phyloP scores from a whole-genome alignment of 805 yeast species.

The Metschnikowia lachancei region DNA sequence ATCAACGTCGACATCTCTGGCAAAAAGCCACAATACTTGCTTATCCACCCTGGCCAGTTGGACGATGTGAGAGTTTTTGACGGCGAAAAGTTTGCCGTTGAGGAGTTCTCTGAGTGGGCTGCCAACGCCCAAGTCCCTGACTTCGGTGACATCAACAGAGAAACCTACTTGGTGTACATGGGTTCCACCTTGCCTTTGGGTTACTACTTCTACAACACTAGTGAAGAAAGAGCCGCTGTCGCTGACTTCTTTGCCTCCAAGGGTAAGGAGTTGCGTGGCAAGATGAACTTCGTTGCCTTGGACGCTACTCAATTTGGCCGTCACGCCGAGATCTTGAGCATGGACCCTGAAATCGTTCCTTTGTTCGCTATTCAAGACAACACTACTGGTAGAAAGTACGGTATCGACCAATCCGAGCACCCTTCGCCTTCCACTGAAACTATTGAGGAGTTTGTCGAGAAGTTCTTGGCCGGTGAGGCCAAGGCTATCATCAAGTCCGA shows the following conservation, averaged over 20 bases:
- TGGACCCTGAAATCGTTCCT: constrained; percentile 79
- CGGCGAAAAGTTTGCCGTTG: constrained; percentile 26
- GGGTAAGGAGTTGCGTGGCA: constrained; percentile 76
- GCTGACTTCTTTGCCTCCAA: constrained; percentile 52
- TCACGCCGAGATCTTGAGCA: constrained; percentile 83
- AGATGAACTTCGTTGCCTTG: constrained; percentile 82
- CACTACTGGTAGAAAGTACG: constrained; percentile 67
- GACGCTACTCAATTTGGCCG: constrained; percentile 77
- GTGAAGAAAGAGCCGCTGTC: constrained; percentile 61
- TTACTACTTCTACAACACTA: constrained; percentile 76
- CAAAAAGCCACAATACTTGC: constrained; percentile 39
- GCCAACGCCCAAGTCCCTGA: constrained; percentile 69
- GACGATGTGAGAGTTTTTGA: constrained; percentile 48
- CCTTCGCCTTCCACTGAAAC: constrained; percentile 46
- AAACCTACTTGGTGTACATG: constrained; percentile 74
- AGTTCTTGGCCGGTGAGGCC: constrained; percentile 61
- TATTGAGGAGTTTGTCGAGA: constrained; percentile 60
- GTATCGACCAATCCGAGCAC: constrained; percentile 58
- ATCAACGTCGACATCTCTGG: constrained; percentile 24
- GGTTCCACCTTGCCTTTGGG: constrained; percentile 73
- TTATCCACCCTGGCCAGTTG: constrained; percentile 46
- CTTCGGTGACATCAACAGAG: constrained; percentile 83
- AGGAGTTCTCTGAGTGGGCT: constrained; percentile 47
- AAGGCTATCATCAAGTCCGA: constrained; percentile 80
- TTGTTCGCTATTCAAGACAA: constrained; percentile 84